These are phyloP conservation scores for maize (Zea mays) DNA, from an alignment of 176 grass and related monocot species.

Conservation along the genomic window DNA sequence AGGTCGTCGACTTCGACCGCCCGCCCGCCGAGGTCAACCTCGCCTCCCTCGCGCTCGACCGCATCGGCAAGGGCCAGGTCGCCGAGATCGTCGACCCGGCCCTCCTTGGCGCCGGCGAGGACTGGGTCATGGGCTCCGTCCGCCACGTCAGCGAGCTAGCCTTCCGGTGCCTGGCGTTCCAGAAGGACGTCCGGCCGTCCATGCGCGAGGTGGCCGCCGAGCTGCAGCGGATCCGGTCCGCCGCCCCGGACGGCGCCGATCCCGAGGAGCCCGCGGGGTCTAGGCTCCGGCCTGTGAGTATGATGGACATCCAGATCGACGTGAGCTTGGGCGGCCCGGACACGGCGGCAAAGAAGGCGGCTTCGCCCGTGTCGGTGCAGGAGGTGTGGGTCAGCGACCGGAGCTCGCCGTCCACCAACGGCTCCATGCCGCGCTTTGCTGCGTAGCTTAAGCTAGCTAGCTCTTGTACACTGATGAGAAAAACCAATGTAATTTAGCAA, in stretches of 20 bases:
- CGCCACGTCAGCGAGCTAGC: constrained; percentile 74
- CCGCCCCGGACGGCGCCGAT: background rate
- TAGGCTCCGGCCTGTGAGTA: background rate
- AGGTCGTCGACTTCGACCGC: constrained; percentile 80
- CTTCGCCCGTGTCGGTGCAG: constrained; percentile 75
- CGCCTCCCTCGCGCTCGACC: constrained; percentile 61
- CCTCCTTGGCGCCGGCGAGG: constrained; percentile 32
- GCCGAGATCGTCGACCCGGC: constrained; percentile 76
- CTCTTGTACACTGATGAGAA: constrained; percentile 11
- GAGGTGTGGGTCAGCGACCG: constrained; percentile 63
- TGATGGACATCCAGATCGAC: background rate
- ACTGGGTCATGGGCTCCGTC: constrained; percentile 60
- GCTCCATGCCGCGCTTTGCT: constrained; percentile 52
- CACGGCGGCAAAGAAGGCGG: background rate
- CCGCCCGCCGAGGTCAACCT: constrained; percentile 68
- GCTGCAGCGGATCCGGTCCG: constrained; percentile 44
- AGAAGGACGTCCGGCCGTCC: constrained; percentile 68
- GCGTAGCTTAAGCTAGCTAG: background rate
- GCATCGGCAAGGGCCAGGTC: constrained; percentile 63
- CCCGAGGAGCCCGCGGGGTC: background rate
- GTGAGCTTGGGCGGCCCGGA: background rate
- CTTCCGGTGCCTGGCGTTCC: constrained; percentile 84
- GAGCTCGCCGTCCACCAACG: constrained; percentile 64
- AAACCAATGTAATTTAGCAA: constrained; percentile 11
- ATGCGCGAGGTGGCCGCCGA: constrained; percentile 86